Evolutionary conservation across 495 filamentous ascomycete genomes (phyloP).

Genomic region (Peziza echinospora): DNA sequence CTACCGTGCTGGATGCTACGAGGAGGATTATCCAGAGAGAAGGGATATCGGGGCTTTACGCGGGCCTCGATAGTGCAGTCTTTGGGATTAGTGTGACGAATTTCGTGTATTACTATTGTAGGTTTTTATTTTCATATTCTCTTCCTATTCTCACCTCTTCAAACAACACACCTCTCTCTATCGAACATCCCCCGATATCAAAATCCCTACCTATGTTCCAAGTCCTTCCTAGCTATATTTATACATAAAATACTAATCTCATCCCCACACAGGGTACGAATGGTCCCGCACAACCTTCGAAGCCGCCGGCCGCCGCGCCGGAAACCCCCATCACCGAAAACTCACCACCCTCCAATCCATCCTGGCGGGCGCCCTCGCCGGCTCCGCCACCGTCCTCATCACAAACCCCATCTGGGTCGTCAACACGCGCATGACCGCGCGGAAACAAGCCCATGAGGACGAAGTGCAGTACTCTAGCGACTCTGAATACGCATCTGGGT

Average conservation of each 20-base stretch:
- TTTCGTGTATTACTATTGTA: conserved; percentile 99
- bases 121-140: too few relatives aligned
- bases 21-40: conserved; percentile 78
- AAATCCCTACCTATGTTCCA: too few relatives aligned
- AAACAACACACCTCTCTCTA: too few relatives aligned
- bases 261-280: conserved; percentile 65
- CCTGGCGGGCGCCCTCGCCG: conserved; percentile 86
- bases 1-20: conserved; percentile 56
- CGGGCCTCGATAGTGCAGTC: conserved; percentile 70
- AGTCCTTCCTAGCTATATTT: not conserved
- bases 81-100: conserved; percentile 98
- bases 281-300: conserved; percentile 85
- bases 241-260: not conserved
- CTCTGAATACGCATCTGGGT: too few relatives aligned
- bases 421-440: conserved; percentile 93
- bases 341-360: conserved; percentile 80
- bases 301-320: conserved; percentile 47
- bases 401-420: conserved; percentile 99
- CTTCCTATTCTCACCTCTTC: not conserved
- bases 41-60: conserved; percentile 67
- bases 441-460: conserved; percentile 35
- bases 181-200: too few relatives aligned
- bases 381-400: conserved; percentile 76
- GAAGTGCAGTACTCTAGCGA: conserved; percentile 22
- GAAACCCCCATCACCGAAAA: conserved; percentile 58